Evolutionary conservation across 1,284 basidiomycete genomes (phyloP).

Genomic region (Heterobasidion occidentale): DNA sequence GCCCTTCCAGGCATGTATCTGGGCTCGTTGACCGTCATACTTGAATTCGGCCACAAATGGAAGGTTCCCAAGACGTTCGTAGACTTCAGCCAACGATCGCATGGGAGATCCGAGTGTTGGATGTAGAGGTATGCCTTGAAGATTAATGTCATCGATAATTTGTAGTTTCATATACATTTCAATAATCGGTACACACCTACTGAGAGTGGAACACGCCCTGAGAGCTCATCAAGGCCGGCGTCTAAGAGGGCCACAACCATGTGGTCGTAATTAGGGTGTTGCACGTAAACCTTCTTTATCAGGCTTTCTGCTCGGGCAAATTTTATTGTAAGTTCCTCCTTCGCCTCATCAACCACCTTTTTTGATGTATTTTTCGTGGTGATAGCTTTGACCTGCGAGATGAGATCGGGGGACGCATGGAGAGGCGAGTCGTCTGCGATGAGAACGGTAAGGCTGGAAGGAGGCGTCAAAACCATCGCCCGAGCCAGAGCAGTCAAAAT

Average conservation of each 20-base stretch:
- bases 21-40: conserved; percentile 84
- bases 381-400: conserved; percentile 29
- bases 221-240: conserved; percentile 52
- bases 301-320: conserved; percentile 54
- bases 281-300: conserved; percentile 73
- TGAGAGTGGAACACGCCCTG: conserved; percentile 62
- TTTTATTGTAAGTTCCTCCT: conserved; percentile 36
- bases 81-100: conserved; percentile 80
- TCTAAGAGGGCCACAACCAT: conserved; percentile 64
- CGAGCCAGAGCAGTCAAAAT: conserved; percentile 80
- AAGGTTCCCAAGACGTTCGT: conserved; percentile 56
- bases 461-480: conserved; percentile 63
- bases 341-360: conserved; percentile 33
- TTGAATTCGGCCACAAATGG: conserved; percentile 80
- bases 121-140: conserved; percentile 56
- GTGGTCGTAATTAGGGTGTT: conserved; percentile 85
- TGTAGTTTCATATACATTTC: too few relatives aligned
- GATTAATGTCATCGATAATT: too few relatives aligned
- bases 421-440: conserved; percentile 22
- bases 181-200: conserved; percentile 46
- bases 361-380: conserved; percentile 30
- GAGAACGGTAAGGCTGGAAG: conserved; percentile 17
- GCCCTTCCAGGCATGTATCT: conserved; percentile 64
- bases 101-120: conserved; percentile 79
- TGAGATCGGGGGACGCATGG: conserved; percentile 29